Base-by-base conservation (phyloP, 371 early-diverging fungal genomes). In the Apophysomyces elegans region DNA sequence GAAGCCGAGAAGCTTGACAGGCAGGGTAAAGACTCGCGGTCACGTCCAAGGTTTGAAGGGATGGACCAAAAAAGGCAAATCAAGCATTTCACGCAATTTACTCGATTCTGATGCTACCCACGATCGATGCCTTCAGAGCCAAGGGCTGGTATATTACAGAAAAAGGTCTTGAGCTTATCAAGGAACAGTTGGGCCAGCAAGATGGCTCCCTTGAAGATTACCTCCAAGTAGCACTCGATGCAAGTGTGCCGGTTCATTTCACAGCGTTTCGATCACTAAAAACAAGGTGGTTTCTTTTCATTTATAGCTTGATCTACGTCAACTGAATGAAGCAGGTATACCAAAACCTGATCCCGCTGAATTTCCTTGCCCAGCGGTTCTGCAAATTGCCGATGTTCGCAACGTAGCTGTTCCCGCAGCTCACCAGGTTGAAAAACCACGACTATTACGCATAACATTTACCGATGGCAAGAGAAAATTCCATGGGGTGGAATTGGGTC, bases 391-490 rank as follows among this genome's bases (percentile, higher is more conserved):
- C 26, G 70, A 77, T 59, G 62, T 81, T 14, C 69, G 62, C 32
- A 81, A 81, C 46, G 63, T 72, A 12, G 72, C 82, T 1, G 62
- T 74, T 39, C 82, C 82, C 0, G 63, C 65, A 32, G 66, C 62
- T 1, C 68, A 81, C 57, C 80, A 79, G 64, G 62, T 60, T 2
- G 76, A 77, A 54, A 65, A 62, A 12, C 82, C 82, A n/a, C 65
- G 82, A 35, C 47, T 77, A 37, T 38, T 82, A 12, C 71, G 70
- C 8, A 56, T 76, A 8, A 43, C 47, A 4, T 79, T 79, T 32
- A 78, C 79, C 1, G 82, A 78, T 41, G 80, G 80, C 11, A 75
- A 75, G 41, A 76, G 72, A 61, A 79, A 79, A 56, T 66, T 64
- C 16, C 74, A 66, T 59, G 79, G 73, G 0, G 70, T 73, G 2